Base-by-base conservation (phyloP, 345 rosid species). In the Raphanus sativus region DNA sequence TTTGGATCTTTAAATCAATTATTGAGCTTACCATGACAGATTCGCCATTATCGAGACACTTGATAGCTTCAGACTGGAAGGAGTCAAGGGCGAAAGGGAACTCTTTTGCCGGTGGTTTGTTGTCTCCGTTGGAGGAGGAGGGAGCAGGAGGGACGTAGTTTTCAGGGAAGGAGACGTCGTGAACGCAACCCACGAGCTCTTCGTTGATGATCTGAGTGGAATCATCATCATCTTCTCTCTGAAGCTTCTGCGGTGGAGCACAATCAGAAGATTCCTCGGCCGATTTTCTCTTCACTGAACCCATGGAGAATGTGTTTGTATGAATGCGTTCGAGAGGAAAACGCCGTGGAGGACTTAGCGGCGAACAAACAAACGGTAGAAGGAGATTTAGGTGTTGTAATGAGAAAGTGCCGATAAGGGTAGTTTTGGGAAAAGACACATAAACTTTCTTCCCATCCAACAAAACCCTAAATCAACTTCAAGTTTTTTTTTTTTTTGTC, bases 31-130 rank as follows among this genome's bases (percentile, higher is more conserved):
- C 99, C 98, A 95, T 88, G 50, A 95, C 99, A 0, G 98, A 95
- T 75, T 95, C 90, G 66, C 94, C 93, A 54, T 82, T 86, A 80
- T 87, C 85, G 56, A 95, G 98, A 84, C 98, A 95, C 72, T 85
- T 87, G 76, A 95, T 95, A 56, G 99, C 96, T 88, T 92, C 97
- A 8, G 91, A 85, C 84, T 95, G 99, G 82, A 95, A 95, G 6
- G 97, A 93, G 76, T 95, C 97, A 58, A 95, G 99, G 65, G 91
- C 71, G 71, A 95, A 95, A 3, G 98, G 93, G 82, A 88, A 95
- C 62, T 91, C 97, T 80, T 91, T 95, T 16, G 96, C 98, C 1
- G 98, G 97, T 65, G 98, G 98, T 56, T 83, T 85, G 17, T 25
- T 58, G 54, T 81, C 83, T 54, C 38, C 77, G 21, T 61, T 50